Evolutionary conservation across 805 yeast species (phyloP).

Genomic region (Saccharomycopsis microspora): DNA sequence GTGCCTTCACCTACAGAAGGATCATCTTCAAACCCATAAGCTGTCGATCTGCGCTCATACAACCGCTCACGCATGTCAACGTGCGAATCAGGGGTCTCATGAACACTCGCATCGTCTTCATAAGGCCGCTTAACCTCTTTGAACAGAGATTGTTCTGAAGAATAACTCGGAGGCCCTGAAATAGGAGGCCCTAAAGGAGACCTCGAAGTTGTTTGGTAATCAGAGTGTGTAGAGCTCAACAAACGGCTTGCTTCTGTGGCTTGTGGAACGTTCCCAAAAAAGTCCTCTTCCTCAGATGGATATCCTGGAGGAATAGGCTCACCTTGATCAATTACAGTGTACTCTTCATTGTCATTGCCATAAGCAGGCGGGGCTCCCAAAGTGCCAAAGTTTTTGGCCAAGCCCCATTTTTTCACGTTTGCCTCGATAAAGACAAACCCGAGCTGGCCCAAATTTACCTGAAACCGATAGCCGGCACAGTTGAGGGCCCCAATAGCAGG

Average conservation of each 20-base stretch:
- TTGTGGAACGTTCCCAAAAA: conserved; percentile 24
- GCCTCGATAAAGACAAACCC: conserved; percentile 79
- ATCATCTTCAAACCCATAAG: conserved; percentile 6
- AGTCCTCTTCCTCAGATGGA: conserved; percentile 33
- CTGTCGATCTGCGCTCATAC: conserved; percentile 10
- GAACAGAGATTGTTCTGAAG: neutral
- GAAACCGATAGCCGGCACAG: conserved; percentile 29
- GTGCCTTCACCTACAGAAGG: neutral
- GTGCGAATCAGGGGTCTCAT: conserved; percentile 9
- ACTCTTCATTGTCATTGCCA: conserved; percentile 26
- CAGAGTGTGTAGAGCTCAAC: neutral
- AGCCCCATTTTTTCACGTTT: conserved; percentile 78
- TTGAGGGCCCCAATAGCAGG: conserved; percentile 89
- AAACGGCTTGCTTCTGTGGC: conserved; percentile 4
- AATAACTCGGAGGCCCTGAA: conserved; percentile 6
- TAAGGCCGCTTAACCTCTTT: neutral
- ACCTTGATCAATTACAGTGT: conserved; percentile 23
- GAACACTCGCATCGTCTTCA: neutral
- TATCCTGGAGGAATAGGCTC: conserved; percentile 37
- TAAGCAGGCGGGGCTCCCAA: conserved; percentile 18
- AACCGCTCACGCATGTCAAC: conserved; percentile 4
- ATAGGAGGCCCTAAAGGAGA: neutral
- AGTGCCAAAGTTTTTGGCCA: conserved; percentile 50
- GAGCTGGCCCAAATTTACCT: conserved; percentile 63
- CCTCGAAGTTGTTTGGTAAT: neutral